Percentiles rank a stretch among this genome's conserved stretches.
phyloP scores from a whole-genome alignment of 176 grass and related monocot species.

The Stipa capillata region DNA sequence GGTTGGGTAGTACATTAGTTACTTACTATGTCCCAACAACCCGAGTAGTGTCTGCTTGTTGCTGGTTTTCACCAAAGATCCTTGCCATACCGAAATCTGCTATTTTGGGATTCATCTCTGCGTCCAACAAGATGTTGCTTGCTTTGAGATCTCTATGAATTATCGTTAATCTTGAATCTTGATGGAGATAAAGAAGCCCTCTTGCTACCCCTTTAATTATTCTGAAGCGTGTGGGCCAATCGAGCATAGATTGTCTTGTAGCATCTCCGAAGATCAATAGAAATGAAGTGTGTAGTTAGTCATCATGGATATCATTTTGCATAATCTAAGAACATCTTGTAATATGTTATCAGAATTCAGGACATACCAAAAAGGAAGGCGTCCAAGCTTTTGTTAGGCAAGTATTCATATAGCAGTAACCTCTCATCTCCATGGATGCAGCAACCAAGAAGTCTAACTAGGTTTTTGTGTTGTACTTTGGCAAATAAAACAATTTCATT shows the following conservation, averaged over 20 bases:
- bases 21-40: constrained; percentile 47
- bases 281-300: neutral
- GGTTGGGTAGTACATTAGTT: neutral
- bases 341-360: neutral
- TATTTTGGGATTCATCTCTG: constrained; percentile 36
- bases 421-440: constrained; percentile 31
- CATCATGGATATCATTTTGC: neutral
- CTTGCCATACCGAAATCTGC: constrained; percentile 53
- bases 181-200: constrained; percentile 51
- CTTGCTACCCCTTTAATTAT: constrained; percentile 37
- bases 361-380: constrained; percentile 12
- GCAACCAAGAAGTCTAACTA: constrained; percentile 28
- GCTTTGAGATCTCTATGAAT: constrained; percentile 38
- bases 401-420: constrained; percentile 23
- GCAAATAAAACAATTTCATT: constrained; percentile 2
- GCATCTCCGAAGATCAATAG: neutral
- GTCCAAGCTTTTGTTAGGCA: constrained; percentile 31
- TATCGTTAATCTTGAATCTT: constrained; percentile 43
- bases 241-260: neutral
- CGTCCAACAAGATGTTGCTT: constrained; percentile 41
- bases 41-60: constrained; percentile 23
- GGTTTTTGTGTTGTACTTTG: constrained; percentile 16
- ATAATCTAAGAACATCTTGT: neutral
- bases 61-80: constrained; percentile 19
- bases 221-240: constrained; percentile 24